phyloP scores from a whole-genome alignment of 1,139 yeast species.

The Casaregolazyma suthepensis region DNA sequence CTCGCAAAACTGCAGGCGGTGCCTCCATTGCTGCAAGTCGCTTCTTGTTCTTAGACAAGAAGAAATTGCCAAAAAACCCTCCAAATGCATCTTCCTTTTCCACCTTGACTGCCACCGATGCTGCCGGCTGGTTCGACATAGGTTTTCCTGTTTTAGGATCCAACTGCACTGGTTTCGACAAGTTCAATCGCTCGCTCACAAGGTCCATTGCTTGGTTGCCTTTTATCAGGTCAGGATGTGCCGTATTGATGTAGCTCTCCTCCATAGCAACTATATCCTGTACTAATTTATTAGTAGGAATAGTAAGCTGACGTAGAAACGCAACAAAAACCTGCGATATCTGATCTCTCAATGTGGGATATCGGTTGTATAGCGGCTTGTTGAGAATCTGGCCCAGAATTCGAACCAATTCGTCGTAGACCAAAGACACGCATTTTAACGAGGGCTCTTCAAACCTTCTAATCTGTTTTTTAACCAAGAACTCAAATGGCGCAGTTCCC shows the following conservation, averaged over 20 bases:
- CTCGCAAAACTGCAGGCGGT: conserved; percentile 90
- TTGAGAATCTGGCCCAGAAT: conserved; percentile 81
- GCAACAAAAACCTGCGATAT: conserved; percentile 74
- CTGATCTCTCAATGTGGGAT: conserved; percentile 85
- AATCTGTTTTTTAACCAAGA: conserved; percentile 89
- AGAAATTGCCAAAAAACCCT: conserved; percentile 93
- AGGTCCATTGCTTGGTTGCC: conserved; percentile 94
- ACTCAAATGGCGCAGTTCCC: conserved; percentile 95
- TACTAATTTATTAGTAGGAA: conserved; percentile 84
- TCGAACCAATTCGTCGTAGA: conserved; percentile 90
- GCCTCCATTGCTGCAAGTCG: conserved; percentile 94
- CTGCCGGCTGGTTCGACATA: conserved; percentile 22
- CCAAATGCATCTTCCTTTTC: conserved; percentile 33
- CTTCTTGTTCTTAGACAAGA: conserved; percentile 87
- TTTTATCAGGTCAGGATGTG: conserved; percentile 91
- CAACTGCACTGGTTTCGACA: conserved; percentile 68
- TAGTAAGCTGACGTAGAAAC: conserved; percentile 69
- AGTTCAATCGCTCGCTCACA: conserved; percentile 84
- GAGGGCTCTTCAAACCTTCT: conserved; percentile 95
- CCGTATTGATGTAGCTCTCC: conserved; percentile 92
- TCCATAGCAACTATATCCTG: conserved; percentile 77
- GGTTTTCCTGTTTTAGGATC: conserved; percentile 90
- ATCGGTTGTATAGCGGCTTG: conserved; percentile 78
- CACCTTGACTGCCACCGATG: conserved; percentile 17
- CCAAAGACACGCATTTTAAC: conserved; percentile 78